A percentile compares a stretch with the other conserved stretches of the same genome.
Evolutionary conservation across 306 rosid genomes (phyloP).

Genomic region (Medicago lupulina): DNA sequence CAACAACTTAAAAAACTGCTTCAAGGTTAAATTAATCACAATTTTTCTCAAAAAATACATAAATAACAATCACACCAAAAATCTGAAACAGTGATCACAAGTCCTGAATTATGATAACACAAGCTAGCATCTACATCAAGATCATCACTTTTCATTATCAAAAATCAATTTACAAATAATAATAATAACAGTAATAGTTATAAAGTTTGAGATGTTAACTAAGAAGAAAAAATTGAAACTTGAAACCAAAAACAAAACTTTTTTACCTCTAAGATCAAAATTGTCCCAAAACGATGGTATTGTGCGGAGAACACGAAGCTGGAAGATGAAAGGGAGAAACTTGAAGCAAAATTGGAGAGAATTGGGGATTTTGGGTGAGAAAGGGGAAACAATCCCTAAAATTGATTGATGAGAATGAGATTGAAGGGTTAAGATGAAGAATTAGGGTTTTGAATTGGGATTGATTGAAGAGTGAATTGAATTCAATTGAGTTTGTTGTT

Average conservation of each 20-base stretch:
- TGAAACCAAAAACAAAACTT: neutral
- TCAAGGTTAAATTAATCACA: neutral
- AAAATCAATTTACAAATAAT: neutral
- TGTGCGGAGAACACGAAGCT: neutral
- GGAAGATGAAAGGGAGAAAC: neutral
- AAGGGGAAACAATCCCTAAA: slow-evolving; percentile 26
- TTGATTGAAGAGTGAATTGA: neutral
- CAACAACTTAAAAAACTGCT: slow-evolving; percentile 13
- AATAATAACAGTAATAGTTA: neutral
- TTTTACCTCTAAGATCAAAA: slow-evolving; percentile 25
- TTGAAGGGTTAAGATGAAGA: neutral
- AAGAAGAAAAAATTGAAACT: neutral
- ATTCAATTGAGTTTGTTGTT: neutral
- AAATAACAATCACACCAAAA: neutral
- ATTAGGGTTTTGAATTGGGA: neutral
- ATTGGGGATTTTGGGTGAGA: neutral
- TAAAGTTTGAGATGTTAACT: neutral
- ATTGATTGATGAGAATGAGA: neutral
- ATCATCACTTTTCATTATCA: neutral
- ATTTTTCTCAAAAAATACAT: slow-evolving; percentile 1
- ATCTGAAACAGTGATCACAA: slow-evolving; percentile 11
- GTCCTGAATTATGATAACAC: neutral
- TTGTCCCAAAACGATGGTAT: neutral
- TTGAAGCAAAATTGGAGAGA: slow-evolving; percentile 5
- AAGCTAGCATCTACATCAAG: neutral